These are phyloP conservation scores for Alliaria petiolata DNA, from an alignment of 345 rosid species.

Conservation along the genomic window DNA sequence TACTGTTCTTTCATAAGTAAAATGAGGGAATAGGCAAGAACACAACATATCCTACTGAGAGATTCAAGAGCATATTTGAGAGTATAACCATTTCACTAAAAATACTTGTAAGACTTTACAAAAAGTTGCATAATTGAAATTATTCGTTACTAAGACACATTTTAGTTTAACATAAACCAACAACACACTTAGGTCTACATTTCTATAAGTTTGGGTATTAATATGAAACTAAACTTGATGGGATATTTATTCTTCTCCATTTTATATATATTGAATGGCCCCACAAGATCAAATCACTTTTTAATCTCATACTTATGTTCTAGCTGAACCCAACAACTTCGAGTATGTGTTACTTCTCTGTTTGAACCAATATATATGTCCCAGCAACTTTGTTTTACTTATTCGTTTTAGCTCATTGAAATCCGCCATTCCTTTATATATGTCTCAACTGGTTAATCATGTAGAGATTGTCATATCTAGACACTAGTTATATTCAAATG, in stretches of 20 bases:
- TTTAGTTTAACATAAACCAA: too few relatives aligned
- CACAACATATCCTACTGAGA: too few relatives aligned
- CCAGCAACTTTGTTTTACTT: not conserved
- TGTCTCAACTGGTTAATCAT: constrained; percentile 3
- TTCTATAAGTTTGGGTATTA: too few relatives aligned
- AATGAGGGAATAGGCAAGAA: too few relatives aligned
- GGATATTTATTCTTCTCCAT: not conserved
- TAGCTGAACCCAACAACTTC: not conserved
- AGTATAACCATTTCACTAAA: too few relatives aligned
- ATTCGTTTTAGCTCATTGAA: not conserved
- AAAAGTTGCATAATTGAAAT: too few relatives aligned
- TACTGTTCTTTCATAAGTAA: not conserved
- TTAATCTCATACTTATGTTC: not conserved
- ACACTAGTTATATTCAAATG: constrained; percentile 22
- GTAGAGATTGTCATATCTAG: constrained; percentile 5
- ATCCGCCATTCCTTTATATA: not conserved
- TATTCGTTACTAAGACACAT: too few relatives aligned
- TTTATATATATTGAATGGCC: not conserved
- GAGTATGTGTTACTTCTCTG: constrained; percentile 1
- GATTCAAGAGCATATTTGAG: too few relatives aligned
- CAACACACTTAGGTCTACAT: too few relatives aligned
- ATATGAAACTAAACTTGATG: too few relatives aligned
- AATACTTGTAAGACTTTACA: not conserved
- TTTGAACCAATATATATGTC: not conserved
- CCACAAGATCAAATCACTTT: not conserved